phyloP scores from a whole-genome alignment of 768 basidiomycete genomes.

The Boletus sp. region DNA sequence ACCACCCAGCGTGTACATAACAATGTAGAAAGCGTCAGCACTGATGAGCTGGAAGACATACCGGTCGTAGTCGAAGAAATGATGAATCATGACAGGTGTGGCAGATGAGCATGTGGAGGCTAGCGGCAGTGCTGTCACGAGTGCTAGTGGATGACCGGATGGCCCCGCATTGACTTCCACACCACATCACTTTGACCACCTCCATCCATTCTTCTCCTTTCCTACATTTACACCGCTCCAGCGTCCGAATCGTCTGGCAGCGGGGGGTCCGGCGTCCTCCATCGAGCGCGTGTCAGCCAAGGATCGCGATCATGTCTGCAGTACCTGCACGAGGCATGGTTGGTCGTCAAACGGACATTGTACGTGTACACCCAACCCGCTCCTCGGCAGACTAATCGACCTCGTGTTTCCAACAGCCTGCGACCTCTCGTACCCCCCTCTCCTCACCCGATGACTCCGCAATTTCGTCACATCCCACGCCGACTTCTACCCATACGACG shows the following conservation, averaged over 20 bases:
- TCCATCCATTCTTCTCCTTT: background rate
- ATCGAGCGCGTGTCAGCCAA: background rate
- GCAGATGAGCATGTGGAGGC: background rate
- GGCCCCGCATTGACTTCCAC: conserved; percentile 9
- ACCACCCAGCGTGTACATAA: background rate
- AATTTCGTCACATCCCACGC: conserved; percentile 8
- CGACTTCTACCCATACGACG: conserved; percentile 3
- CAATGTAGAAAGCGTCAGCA: background rate
- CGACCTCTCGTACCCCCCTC: conserved; percentile 1
- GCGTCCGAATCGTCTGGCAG: background rate
- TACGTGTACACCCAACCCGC: conserved; percentile 8
- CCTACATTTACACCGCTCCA: background rate
- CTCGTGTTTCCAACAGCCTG: conserved; percentile 9
- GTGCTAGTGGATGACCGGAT: conserved; percentile 8
- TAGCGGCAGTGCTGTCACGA: conserved; percentile 1
- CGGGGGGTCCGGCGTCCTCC: conserved; percentile 10
- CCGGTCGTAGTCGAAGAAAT: background rate
- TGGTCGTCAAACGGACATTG: conserved; percentile 14
- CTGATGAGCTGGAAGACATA: background rate
- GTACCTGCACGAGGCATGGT: conserved; percentile 3
- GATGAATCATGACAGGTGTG: background rate
- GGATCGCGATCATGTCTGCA: conserved; percentile 18
- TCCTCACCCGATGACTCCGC: conserved; percentile 6
- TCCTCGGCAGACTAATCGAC: conserved; percentile 10
- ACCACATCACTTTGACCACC: no score